Evolutionary conservation across 306 rosid species (phyloP).

Genomic region (Fagus crenata): DNA sequence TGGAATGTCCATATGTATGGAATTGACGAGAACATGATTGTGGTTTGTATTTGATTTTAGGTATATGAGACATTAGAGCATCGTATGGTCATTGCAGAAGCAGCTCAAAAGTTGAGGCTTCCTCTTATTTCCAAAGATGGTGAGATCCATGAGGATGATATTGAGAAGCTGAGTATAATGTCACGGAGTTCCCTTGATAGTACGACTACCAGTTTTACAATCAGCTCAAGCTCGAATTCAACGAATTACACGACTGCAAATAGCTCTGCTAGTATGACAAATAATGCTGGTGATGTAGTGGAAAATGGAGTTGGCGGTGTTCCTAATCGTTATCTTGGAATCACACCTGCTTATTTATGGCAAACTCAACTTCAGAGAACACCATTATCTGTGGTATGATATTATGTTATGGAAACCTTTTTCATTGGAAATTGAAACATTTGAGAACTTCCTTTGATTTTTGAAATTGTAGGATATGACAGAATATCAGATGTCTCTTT

Average conservation of each 20-base stretch:
- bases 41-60: conserved; percentile 41
- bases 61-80: conserved; percentile 86
- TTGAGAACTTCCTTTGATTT: conserved; percentile 6
- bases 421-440: conserved; percentile 14
- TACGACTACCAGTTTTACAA: conserved; percentile 45
- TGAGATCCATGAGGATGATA: conserved; percentile 79
- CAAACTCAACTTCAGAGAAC: conserved; percentile 73
- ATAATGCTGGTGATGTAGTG: conserved; percentile 43
- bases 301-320: conserved; percentile 90
- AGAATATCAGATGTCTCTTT: conserved; percentile 73
- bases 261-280: conserved; percentile 46
- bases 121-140: conserved; percentile 93
- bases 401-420: conserved; percentile 1
- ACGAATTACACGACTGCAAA: conserved; percentile 60
- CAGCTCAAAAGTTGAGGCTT: conserved; percentile 85
- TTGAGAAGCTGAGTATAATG: conserved; percentile 69
- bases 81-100: conserved; percentile 82
- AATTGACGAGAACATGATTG: conserved; percentile 18
- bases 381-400: conserved; percentile 62
- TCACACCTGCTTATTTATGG: conserved; percentile 86
- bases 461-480: conserved; percentile 61
- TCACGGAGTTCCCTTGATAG: conserved; percentile 78
- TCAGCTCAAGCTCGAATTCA: conserved; percentile 65
- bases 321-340: conserved; percentile 81
- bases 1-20: not conserved